These are phyloP conservation scores for Entrophospora sp. DNA, from an alignment of 192 early-diverging fungal species.

Conservation along the genomic window DNA sequence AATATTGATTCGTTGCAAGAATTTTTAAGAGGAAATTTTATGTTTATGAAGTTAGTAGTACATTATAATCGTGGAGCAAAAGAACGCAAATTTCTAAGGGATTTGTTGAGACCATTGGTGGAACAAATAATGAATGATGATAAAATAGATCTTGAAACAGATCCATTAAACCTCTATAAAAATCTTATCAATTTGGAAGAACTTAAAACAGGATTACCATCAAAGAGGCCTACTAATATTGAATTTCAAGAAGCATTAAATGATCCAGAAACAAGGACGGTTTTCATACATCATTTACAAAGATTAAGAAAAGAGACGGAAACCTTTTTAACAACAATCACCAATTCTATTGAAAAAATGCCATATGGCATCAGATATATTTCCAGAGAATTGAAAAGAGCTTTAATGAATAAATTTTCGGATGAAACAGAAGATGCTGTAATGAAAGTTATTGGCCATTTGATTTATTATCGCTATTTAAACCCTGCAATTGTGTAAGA, in stretches of 20 bases:
- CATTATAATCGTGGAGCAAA: slow-evolving; percentile 94
- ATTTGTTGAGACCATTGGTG: slow-evolving; percentile 76
- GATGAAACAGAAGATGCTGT: slow-evolving; percentile 71
- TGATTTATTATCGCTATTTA: slow-evolving; percentile 98
- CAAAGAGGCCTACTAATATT: slow-evolving; percentile 64
- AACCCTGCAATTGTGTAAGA: slow-evolving; percentile 91
- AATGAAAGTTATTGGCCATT: slow-evolving; percentile 82
- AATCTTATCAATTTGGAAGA: slow-evolving; percentile 85
- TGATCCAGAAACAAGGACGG: slow-evolving; percentile 69
- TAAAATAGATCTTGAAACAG: slow-evolving; percentile 81
- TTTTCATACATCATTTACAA: slow-evolving; percentile 58
- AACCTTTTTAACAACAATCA: slow-evolving; percentile 76
- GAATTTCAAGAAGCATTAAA: slow-evolving; percentile 70
- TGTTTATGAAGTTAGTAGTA: slow-evolving; percentile 94
- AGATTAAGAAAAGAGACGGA: slow-evolving; percentile 77
- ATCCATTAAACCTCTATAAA: slow-evolving; percentile 79
- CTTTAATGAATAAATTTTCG: slow-evolving; percentile 76
- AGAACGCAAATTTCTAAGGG: slow-evolving; percentile 83
- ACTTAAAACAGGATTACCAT: slow-evolving; percentile 74
- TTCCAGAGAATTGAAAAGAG: slow-evolving; percentile 77
- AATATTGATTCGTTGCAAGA: slow-evolving; percentile 77
- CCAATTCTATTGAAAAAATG: slow-evolving; percentile 70
- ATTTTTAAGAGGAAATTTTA: slow-evolving; percentile 89
- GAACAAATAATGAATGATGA: slow-evolving; percentile 68
- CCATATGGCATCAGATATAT: slow-evolving; percentile 95